Percentiles rank a stretch among this genome's conserved stretches.
Evolutionary conservation across 192 early-diverging fungal genomes (phyloP).

Genomic region (Physocladia obscura): DNA sequence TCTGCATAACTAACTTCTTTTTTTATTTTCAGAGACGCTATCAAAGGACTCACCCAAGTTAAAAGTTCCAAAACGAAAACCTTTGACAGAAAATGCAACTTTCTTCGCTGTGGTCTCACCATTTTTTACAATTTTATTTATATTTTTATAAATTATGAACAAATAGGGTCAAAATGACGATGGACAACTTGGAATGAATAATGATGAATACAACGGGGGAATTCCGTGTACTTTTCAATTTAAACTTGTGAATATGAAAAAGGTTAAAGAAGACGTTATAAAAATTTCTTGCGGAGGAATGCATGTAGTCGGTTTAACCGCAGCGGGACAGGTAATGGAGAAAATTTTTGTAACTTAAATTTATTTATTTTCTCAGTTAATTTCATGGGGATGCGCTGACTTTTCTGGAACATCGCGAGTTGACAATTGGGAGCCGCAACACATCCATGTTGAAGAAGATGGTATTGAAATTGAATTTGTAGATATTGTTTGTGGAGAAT

Average conservation of each 20-base stretch:
- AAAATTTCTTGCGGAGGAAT: constrained; percentile 24
- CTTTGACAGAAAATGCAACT: too few species aligned
- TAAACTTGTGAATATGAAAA: constrained; percentile 8
- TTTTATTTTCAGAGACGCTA: too few species aligned
- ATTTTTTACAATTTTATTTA: too few species aligned
- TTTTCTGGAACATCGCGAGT: constrained; percentile 1
- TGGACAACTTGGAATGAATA: constrained; percentile 27
- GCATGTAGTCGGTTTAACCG: constrained; percentile 13
- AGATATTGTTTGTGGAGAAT: constrained; percentile 25
- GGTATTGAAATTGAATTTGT: neutral
- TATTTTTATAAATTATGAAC: too few species aligned
- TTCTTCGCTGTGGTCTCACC: too few species aligned
- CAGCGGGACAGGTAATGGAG: neutral
- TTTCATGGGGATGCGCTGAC: constrained; percentile 26
- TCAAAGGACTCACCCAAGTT: too few species aligned
- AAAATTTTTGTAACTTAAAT: neutral
- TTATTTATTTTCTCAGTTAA: neutral
- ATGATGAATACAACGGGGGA: constrained; percentile 2
- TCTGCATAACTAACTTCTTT: too few species aligned
- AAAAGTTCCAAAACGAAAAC: too few species aligned
- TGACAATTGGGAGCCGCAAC: constrained; percentile 18
- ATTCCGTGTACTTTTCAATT: constrained; percentile 25
- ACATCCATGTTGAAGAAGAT: neutral
- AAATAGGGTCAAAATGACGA: constrained; percentile 32
- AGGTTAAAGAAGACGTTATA: neutral